Base-by-base conservation (phyloP, 2,329 filamentous ascomycete species). In the Phaeosphaeriaceae sp. region DNA sequence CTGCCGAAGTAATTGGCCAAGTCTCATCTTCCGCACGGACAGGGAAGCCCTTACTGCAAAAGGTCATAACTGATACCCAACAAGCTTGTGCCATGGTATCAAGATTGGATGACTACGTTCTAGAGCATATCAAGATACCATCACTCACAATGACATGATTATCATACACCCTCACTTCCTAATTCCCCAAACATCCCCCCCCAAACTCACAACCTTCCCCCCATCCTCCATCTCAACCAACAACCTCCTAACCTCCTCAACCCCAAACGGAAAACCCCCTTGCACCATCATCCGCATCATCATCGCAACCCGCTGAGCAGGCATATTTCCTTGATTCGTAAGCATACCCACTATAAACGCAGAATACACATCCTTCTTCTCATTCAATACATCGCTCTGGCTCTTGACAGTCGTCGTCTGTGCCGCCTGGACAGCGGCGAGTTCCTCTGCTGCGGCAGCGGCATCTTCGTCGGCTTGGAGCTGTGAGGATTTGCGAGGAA, bases 331-430 rank as follows among this genome's bases (percentile, higher is more conserved):
- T 62, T 91, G 88, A 72, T 97, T 97, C 54, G 91, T 97, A 74
- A 99, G 77, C 94, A 99, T 97, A 42, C 90, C 91, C 48, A 92
- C 80, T 50, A 99, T 92, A 70, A 96, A 97, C 65, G 92, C 88
- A 84, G 89, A 91, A 74, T 97, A 96, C 32, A 96, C 82, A 35
- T 81, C 79, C 71, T 84, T 85, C 64, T 86, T 85, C 70, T 90
- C 87, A 57, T 84, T 81, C 17, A 88, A 82, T 26, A 89, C 78
- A 12, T 82, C 83, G 33, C 83, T 78, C 48, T 80, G 77, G 4
- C 77, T 74, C 46, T 77, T 74, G 59, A 75, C 81, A 4, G 78
- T 81, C 18, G 78, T 78, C 17, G 77, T 79, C 30, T 74, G 76
- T 52, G 64, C 65, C 17, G 71, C 77, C 52, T 66, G 66, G 3